These are phyloP conservation scores for Candida jianshihensis DNA, from an alignment of 805 yeast genomes.

Conservation along the genomic window DNA sequence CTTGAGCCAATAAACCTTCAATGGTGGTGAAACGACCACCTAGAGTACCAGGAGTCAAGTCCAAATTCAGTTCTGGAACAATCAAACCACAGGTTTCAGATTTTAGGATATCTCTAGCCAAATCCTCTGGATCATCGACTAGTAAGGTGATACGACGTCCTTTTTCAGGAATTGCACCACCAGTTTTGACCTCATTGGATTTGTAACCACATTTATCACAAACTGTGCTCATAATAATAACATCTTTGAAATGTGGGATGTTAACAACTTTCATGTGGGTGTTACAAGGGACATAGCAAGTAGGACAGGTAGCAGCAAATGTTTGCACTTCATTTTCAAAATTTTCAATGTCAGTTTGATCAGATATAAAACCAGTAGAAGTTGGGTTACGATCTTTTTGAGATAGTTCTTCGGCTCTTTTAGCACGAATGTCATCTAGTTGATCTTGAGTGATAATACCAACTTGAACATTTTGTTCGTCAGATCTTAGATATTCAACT, in stretches of 20 bases:
- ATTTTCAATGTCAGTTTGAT: conserved; percentile 77
- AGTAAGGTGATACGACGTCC: conserved; percentile 70
- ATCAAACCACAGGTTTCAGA: conserved; percentile 85
- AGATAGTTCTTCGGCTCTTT: conserved; percentile 19
- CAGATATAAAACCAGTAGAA: conserved; percentile 55
- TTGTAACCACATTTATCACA: conserved; percentile 93
- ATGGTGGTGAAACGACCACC: conserved; percentile 98
- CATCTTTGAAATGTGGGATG: conserved; percentile 98
- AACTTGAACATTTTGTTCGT: conserved; percentile 78
- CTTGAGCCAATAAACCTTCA: conserved; percentile 89
- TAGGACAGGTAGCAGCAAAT: conserved; percentile 86
- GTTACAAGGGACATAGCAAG: conserved; percentile 74
- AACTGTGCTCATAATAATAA: conserved; percentile 88
- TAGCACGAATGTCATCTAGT: conserved; percentile 30
- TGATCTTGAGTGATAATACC: conserved; percentile 69
- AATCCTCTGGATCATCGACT: conserved; percentile 81
- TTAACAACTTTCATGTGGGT: conserved; percentile 96
- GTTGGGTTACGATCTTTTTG: conserved; percentile 29
- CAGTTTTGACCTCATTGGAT: conserved; percentile 96
- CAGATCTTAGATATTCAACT: conserved; percentile 73
- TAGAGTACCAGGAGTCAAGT: conserved; percentile 89
- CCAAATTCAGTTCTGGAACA: conserved; percentile 85
- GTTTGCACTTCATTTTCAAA: conserved; percentile 87
- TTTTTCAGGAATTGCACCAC: conserved; percentile 87
- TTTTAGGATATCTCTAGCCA: conserved; percentile 89